Base-by-base conservation (phyloP, 371 early-diverging fungal genomes). In the Mucor sp. region DNA sequence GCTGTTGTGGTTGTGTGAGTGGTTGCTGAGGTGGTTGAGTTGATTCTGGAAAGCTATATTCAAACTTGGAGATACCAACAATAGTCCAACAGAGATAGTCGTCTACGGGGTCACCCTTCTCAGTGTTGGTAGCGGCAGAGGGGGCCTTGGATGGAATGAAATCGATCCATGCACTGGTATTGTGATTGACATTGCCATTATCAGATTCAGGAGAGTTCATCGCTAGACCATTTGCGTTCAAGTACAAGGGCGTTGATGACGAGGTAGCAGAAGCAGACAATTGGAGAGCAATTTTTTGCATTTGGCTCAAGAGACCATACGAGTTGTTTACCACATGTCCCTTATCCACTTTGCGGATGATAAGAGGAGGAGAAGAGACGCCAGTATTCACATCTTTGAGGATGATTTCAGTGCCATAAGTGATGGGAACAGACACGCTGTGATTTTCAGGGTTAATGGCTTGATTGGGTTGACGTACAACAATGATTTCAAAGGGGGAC, bases 11-110 rank as follows among this genome's bases (percentile, higher is more conserved):
- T 15, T 27, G 61, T 41, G 17, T 17, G 6, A 37, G 32, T 30
- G 47, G 25, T 39, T 28, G 48, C 41, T 50, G 62, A 23, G 48
- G 47, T 8, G 25, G 70, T 61, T 63, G 69, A 66, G 67, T 62
- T 64, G 66, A 68, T 11, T 83, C 83, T 23, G 76, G 70, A 67
- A 80, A 84, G 2, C 79, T 79, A 63, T 85, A 84, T 58, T 85
- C 84, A 66, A 84, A 84, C 55, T 82, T 84, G 53, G 83, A 70
- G 44, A 83, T 80, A 53, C 93, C 91, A 33, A 93, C 92, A 65
- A 93, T 92, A 6, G 94, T 94, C 94, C 94, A 94, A 79, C 93
- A 94, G 43, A 91, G 81, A 73, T 88, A 88, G 66, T 94, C 93
- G 70, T 92, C 91, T 12, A 92, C 75, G 33, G 71, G 71, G 60